Evolutionary conservation across 2,329 filamentous ascomycete genomes (phyloP), one percentile per base, ranked within the genome.

Genomic region (Penicillium sp.): DNA sequence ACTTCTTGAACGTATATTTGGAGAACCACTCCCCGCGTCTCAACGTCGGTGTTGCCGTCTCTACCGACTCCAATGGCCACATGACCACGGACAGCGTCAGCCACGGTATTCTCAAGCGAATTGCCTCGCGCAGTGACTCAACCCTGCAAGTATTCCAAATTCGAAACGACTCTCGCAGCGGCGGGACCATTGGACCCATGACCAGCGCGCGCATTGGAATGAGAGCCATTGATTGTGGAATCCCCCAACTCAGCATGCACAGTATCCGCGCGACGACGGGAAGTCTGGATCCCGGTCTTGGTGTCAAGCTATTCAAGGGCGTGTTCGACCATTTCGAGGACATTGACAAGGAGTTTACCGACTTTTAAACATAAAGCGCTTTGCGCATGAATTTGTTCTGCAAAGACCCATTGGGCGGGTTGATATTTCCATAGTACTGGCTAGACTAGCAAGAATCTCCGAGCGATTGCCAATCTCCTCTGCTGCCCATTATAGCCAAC

Each of bases 161-260:
- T 61, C 73, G 92, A 40, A 98, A 96, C 60, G 92, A 96, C 65
- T 83, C 77, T 7, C 74, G 90, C 37, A 86, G 80, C 56, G 92
- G 92, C 18, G 92, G 92, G 11, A 98, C 92, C 0, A 88, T 96
- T n/a, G 92, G 92, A 0, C 92, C 92, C 0, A 88, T 89, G 77
- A 73, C 95, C 23, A 87, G 81, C 50, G 79, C 82, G 17, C 77
- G 76, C 17, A 84, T 92, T 65, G 90, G 90, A 18, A 81, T 94
- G 42, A 71, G 85, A 35, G 79, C 86, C 0, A 84, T 92, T 32
- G 90, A 96, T 60, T 87, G 85, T 0, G 90, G 90, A 10, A 82
- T 96, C 55, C 82, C 88, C 4, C 90, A 96, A 68, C 67, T 95
- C 52, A 90, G 84, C 57, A 96, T 96, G 90, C 90, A 96, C 65